Conservation (phyloP, 805 yeast genomes). For the Candida montana region DNA sequence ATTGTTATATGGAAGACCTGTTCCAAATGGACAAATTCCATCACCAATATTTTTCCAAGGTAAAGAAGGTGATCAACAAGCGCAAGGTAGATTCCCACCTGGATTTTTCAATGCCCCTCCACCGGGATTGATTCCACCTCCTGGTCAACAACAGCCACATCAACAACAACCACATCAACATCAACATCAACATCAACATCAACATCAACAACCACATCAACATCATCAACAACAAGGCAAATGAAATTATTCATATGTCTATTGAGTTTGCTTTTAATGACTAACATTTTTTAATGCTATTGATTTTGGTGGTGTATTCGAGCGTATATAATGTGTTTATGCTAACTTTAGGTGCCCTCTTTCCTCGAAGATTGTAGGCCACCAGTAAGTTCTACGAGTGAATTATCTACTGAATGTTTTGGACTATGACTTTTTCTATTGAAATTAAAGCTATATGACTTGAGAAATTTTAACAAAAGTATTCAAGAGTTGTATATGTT, state of each 20-base stretch:
- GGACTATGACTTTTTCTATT: too few species aligned
- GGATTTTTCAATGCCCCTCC: conserved; percentile 22
- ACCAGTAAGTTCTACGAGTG: too few species aligned
- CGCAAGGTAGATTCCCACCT: conserved; percentile 18
- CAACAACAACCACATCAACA: conserved; percentile 5
- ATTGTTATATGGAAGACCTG: conserved; percentile 6
- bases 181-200: not conserved
- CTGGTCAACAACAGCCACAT: conserved; percentile 9
- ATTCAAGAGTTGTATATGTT: conserved; percentile 74
- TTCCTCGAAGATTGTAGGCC: too few species aligned
- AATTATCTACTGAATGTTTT: too few species aligned
- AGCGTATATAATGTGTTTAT: too few species aligned
- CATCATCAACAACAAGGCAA: too few species aligned
- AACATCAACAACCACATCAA: not conserved
- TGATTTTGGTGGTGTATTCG: too few species aligned
- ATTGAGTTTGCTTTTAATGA: too few species aligned
- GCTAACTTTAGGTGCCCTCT: too few species aligned
- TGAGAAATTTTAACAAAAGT: conserved; percentile 49
- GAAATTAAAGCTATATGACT: conserved; percentile 9
- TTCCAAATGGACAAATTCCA: conserved; percentile 8
- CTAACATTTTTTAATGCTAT: too few species aligned
- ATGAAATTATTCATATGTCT: too few species aligned
- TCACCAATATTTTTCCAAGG: conserved; percentile 10
- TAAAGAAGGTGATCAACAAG: conserved; percentile 10
- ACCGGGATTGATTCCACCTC: conserved; percentile 14